A percentile compares a stretch with the other conserved stretches of the same genome.
These are phyloP conservation scores for Aspergillus sp. DNA, from an alignment of 2,329 filamentous ascomycete genomes.

Conservation along the genomic window DNA sequence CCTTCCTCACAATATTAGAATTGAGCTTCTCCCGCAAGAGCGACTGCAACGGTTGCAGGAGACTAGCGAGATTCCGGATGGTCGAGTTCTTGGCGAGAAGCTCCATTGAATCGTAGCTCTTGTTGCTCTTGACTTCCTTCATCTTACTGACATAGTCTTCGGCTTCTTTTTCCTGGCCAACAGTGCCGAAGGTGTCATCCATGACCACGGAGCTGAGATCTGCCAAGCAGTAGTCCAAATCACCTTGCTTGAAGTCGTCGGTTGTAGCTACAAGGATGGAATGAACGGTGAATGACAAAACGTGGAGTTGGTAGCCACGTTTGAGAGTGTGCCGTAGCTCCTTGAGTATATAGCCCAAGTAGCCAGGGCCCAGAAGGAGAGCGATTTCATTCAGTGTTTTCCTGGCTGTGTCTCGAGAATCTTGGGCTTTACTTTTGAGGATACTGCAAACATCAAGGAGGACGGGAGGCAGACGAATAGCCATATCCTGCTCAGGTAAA, in stretches of 20 bases:
- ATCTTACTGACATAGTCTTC: slow-evolving; percentile 93
- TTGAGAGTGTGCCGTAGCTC: slow-evolving; percentile 81
- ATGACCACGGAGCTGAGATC: slow-evolving; percentile 82
- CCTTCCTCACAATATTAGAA: slow-evolving; percentile 78
- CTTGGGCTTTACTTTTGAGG: slow-evolving; percentile 81
- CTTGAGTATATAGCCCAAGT: slow-evolving; percentile 90
- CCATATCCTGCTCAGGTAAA: slow-evolving; percentile 71
- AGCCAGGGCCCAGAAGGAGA: slow-evolving; percentile 73
- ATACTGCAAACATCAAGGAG: slow-evolving; percentile 93
- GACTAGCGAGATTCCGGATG: slow-evolving; percentile 68
- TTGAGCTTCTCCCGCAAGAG: slow-evolving; percentile 83
- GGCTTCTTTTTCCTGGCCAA: slow-evolving; percentile 94
- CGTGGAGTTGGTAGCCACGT: slow-evolving; percentile 88
- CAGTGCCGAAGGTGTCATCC: slow-evolving; percentile 94
- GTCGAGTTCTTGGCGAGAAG: slow-evolving; percentile 81
- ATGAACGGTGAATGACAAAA: slow-evolving; percentile 92
- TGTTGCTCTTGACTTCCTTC: slow-evolving; percentile 97
- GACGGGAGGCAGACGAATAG: slow-evolving; percentile 74
- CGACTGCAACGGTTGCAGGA: slow-evolving; percentile 75
- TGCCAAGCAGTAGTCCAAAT: slow-evolving; percentile 82
- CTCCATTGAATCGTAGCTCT: slow-evolving; percentile 97
- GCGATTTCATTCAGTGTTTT: slow-evolving; percentile 85
- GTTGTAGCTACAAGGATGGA: slow-evolving; percentile 77
- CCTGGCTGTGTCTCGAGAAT: slow-evolving; percentile 85
- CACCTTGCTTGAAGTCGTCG: slow-evolving; percentile 73